phyloP scores from a whole-genome alignment of 805 yeast genomes.

The Vanderwaltozyma tropicalis region DNA sequence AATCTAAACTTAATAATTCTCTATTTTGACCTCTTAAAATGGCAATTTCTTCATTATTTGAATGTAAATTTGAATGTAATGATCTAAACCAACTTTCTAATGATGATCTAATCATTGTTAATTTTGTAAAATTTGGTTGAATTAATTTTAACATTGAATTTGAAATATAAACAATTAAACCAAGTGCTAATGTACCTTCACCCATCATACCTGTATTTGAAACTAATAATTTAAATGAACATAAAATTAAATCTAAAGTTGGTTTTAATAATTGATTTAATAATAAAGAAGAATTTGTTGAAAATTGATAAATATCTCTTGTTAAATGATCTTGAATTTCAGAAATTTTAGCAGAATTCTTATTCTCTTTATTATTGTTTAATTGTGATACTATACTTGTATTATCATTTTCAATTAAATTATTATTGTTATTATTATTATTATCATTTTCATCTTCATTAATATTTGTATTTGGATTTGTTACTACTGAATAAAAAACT shows the following conservation, averaged over 20 bases:
- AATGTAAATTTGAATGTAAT: slow-evolving; percentile 70
- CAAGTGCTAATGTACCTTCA: slow-evolving; percentile 70
- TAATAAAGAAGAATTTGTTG: slow-evolving; percentile 58
- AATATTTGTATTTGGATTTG: slow-evolving; percentile 2
- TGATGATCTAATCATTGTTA: slow-evolving; percentile 64
- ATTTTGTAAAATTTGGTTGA: slow-evolving; percentile 83
- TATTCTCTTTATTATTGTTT: neutral
- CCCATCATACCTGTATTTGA: slow-evolving; percentile 38
- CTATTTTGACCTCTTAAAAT: slow-evolving; percentile 69
- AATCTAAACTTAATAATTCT: slow-evolving; percentile 69
- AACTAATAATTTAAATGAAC: slow-evolving; percentile 65
- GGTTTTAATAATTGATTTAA: slow-evolving; percentile 84
- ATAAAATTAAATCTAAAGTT: slow-evolving; percentile 61
- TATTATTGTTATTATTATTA: neutral
- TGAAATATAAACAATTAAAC: slow-evolving; percentile 70
- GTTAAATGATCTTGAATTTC: slow-evolving; percentile 38
- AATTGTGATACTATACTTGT: too few relatives aligned
- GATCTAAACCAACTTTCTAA: slow-evolving; percentile 79
- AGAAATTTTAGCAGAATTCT: slow-evolving; percentile 2
- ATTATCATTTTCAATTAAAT: neutral
- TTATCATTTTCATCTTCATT: neutral
- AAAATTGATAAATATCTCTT: slow-evolving; percentile 64
- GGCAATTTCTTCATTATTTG: slow-evolving; percentile 80
- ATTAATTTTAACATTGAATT: slow-evolving; percentile 61
- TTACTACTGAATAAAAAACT: slow-evolving; percentile 22